Evolutionary conservation across 2,329 filamentous ascomycete genomes (phyloP), one percentile per base, ranked within the genome.

Genomic region (Corynespora cassiicola): DNA sequence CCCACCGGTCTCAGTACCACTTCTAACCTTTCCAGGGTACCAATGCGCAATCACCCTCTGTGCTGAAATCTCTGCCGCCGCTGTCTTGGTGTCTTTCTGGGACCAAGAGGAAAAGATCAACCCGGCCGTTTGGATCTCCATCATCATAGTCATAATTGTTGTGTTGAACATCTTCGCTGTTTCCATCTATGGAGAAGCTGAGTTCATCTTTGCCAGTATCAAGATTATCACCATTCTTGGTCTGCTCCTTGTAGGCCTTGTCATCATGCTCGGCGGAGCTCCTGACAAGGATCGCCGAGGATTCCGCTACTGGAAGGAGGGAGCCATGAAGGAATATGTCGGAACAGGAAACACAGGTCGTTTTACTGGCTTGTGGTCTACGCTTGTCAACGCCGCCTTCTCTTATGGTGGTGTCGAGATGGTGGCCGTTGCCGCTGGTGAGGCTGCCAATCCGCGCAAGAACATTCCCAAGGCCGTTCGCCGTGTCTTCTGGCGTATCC

Each of bases 251-350:
- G 37, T 46, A 15, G 57, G 55, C 31, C 38, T 66, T 7, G 52
- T 66, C 41, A 62, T 68, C 38, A 60, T 61, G 52, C 59, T 68
- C n/a, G 65, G 65, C 30, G 65, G 65, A 31, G 63, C 50, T 14
- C 63, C 63, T 7, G 57, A 63, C 32, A 49, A 63, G 20, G 63
- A 66, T 32, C 55, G 34, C 17, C 50, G 59, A 22, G 86, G 86
- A 2, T 88, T 88, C 63, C 67, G 74, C 24, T 88, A 87, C 65
- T 90, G 86, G 87, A 78, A 73, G 36, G 66, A 82, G 20, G 85
- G 84, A 1, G 81, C 84, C 0, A 65, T 68, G 62, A 68, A 63
- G 29, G 58, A 64, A 29, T 66, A 66, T 36, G 52, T 66, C 25
- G 85, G 87, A 52, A 71, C 69, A 0, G 82, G 81, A 1, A 48